A percentile compares a stretch with the other conserved stretches of the same genome.
Conservation (phyloP, 495 filamentous ascomycete species). For the Aspergillus coremiiformis region DNA sequence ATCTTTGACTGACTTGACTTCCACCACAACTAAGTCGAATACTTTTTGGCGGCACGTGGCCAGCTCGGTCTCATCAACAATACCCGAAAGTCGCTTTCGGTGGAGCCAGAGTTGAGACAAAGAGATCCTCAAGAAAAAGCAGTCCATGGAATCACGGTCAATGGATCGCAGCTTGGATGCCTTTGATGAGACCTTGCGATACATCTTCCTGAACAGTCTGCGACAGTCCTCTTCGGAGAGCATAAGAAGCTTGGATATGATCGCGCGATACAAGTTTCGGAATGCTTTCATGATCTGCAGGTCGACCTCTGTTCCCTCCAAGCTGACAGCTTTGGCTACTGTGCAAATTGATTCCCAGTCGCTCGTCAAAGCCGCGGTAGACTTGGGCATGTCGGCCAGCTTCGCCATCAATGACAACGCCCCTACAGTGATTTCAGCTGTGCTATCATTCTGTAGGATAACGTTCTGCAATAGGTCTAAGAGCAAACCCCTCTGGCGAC, state of each 20-base stretch:
- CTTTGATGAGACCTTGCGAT: conserved; percentile 26
- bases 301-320: conserved; percentile 31
- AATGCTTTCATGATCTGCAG: conserved; percentile 40
- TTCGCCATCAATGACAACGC: conserved; percentile 39
- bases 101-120: conserved; percentile 36
- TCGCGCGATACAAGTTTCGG: conserved; percentile 30
- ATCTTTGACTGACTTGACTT: conserved; percentile 35
- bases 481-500: conserved; percentile 29
- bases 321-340: conserved; percentile 28
- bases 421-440: conserved; percentile 25
- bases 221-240: conserved; percentile 29
- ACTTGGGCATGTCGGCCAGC: conserved; percentile 37
- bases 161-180: conserved; percentile 31
- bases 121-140: conserved; percentile 34
- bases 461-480: conserved; percentile 33
- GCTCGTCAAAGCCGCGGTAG: conserved; percentile 29
- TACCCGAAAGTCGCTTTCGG: conserved; percentile 23
- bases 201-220: conserved; percentile 33
- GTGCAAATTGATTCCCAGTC: conserved; percentile 38
- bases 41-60: conserved; percentile 28
- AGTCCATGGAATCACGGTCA: conserved; percentile 35
- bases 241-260: conserved; percentile 33
- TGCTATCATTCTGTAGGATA: conserved; percentile 24
- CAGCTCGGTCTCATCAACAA: conserved; percentile 28
- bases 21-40: conserved; percentile 30